Evolutionary conservation across 2,329 filamentous ascomycete genomes (phyloP).

Genomic region (Beauveria varroae): DNA sequence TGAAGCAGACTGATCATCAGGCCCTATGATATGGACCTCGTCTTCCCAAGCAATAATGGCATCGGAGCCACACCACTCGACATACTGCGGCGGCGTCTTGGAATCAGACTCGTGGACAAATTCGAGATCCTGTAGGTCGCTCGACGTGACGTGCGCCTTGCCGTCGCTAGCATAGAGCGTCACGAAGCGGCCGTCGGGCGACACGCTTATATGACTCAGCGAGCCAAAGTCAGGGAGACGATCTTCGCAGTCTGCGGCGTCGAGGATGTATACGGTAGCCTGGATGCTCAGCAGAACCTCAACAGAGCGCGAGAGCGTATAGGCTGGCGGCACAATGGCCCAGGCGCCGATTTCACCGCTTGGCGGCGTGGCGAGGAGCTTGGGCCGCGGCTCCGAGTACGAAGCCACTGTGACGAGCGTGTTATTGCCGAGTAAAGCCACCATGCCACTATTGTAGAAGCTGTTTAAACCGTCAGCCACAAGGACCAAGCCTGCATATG

Average conservation of each 20-base stretch:
- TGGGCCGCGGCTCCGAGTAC: slow-evolving; percentile 86
- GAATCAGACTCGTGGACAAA: slow-evolving; percentile 88
- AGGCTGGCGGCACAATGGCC: slow-evolving; percentile 79
- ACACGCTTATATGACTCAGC: slow-evolving; percentile 84
- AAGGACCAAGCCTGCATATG: neutral
- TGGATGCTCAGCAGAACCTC: slow-evolving; percentile 84
- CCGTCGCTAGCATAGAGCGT: slow-evolving; percentile 81
- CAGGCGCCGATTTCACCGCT: slow-evolving; percentile 78
- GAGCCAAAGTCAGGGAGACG: slow-evolving; percentile 85
- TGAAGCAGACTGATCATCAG: slow-evolving; percentile 64
- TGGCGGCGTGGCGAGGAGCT: slow-evolving; percentile 67
- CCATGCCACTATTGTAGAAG: slow-evolving; percentile 90
- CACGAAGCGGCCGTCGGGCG: slow-evolving; percentile 81
- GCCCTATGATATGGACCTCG: slow-evolving; percentile 88
- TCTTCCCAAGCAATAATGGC: slow-evolving; percentile 96
- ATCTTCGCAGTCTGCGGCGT: slow-evolving; percentile 86
- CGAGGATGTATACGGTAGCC: slow-evolving; percentile 77
- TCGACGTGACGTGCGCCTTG: slow-evolving; percentile 85
- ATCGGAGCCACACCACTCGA: slow-evolving; percentile 96
- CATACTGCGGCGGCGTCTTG: slow-evolving; percentile 74
- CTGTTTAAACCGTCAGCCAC: slow-evolving; percentile 20
- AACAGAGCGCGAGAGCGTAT: slow-evolving; percentile 85
- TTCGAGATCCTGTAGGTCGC: slow-evolving; percentile 86
- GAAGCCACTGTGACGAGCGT: slow-evolving; percentile 77
- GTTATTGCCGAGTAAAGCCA: slow-evolving; percentile 85